Evolutionary conservation across 768 basidiomycete species (phyloP).

Genomic region (Mycena pura): DNA sequence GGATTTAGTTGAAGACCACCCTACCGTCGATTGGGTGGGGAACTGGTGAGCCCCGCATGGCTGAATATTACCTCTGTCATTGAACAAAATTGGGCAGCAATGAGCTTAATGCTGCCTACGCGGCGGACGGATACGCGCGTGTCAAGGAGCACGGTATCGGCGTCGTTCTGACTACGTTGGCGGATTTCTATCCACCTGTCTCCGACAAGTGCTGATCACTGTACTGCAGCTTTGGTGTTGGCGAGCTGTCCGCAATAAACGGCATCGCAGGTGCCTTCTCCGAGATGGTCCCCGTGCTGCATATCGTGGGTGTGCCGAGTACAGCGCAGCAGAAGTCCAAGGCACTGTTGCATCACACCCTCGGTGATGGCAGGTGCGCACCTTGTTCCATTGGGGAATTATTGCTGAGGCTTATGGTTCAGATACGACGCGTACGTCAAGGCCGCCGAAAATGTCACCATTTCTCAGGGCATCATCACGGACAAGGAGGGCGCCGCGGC

Average conservation of each 20-base stretch:
- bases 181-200: not conserved
- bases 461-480: constrained; percentile 68
- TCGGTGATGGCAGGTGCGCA: constrained; percentile 77
- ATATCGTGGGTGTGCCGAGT: constrained; percentile 85
- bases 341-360: constrained; percentile 85
- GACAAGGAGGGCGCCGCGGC: constrained; percentile 60
- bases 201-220: not conserved
- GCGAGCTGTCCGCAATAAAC: constrained; percentile 87
- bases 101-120: constrained; percentile 87
- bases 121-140: constrained; percentile 92
- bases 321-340: constrained; percentile 72
- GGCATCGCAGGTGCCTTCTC: constrained; percentile 85
- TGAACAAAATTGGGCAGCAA: too few relatives aligned
- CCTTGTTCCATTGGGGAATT: not conserved
- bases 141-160: constrained; percentile 78
- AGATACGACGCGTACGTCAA: constrained; percentile 83
- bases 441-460: constrained; percentile 77
- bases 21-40: constrained; percentile 85
- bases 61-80: not conserved
- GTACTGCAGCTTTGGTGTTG: constrained; percentile 80
- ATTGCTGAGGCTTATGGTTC: not conserved
- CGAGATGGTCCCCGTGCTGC: constrained; percentile 89
- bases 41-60: constrained; percentile 72
- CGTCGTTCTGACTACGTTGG: constrained; percentile 80
- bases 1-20: constrained; percentile 85